A percentile compares a stretch with the other conserved stretches of the same genome.
Evolutionary conservation across 2,329 filamentous ascomycete genomes (phyloP).

Genomic region (Fusarium veterinarium): DNA sequence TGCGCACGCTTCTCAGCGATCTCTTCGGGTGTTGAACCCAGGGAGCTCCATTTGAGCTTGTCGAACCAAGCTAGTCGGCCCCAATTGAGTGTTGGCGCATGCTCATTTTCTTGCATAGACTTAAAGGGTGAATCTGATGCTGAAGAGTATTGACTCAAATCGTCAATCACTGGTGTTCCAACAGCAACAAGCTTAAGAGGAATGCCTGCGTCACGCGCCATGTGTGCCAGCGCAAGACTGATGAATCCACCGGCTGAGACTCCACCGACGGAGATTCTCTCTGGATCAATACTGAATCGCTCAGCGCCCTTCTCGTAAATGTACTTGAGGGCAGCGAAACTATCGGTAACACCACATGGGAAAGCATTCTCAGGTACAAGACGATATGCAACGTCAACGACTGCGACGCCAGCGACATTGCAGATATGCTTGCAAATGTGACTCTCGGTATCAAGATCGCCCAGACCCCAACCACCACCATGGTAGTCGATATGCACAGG

Average conservation of each 20-base stretch:
- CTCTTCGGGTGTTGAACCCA: not conserved
- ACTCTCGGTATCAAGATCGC: conserved; percentile 61
- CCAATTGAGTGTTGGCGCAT: conserved; percentile 14
- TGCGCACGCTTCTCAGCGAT: not conserved
- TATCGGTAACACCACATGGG: conserved; percentile 6
- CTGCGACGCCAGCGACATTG: conserved; percentile 55
- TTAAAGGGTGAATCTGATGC: conserved; percentile 5
- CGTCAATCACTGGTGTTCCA: conserved; percentile 9
- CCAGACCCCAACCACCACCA: conserved; percentile 62
- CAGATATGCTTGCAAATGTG: conserved; percentile 62
- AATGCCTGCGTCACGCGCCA: conserved; percentile 2
- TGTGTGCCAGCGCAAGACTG: conserved; percentile 4
- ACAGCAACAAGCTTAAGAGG: conserved; percentile 11
- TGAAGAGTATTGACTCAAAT: conserved; percentile 2
- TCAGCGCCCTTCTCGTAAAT: conserved; percentile 4
- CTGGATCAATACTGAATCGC: not conserved
- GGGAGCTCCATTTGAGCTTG: conserved; percentile 15
- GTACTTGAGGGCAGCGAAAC: conserved; percentile 12
- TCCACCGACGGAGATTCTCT: not conserved
- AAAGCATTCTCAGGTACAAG: conserved; percentile 7
- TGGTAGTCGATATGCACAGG: conserved; percentile 63
- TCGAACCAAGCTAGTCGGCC: conserved; percentile 7
- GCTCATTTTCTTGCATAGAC: conserved; percentile 3
- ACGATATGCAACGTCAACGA: conserved; percentile 54
- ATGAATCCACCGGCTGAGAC: conserved; percentile 14